Percentiles rank a stretch among this genome's conserved stretches.
Conservation (phyloP, 192 early-diverging fungal genomes). For the Haplosporangium gracile region DNA sequence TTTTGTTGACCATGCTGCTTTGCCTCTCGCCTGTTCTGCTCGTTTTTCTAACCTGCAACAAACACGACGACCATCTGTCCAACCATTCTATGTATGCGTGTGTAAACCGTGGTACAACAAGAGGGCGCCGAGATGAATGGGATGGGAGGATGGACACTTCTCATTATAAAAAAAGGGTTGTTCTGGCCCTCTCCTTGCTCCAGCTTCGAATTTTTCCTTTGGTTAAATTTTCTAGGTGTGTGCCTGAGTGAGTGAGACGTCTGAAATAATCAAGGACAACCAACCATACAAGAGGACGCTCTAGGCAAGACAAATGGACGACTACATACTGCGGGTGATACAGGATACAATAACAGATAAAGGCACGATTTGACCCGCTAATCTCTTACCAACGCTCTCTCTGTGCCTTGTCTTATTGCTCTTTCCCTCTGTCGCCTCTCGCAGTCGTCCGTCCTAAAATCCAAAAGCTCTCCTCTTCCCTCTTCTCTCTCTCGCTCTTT, state of each 20-base stretch:
- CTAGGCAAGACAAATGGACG: not conserved
- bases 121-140: not conserved
- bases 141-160: not conserved
- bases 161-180: not conserved
- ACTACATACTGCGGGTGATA: not conserved
- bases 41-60: not conserved
- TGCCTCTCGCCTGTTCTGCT: no score
- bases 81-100: not conserved
- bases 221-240: not conserved
- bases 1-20: slow-evolving; percentile 5
- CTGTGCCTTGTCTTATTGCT: not conserved
- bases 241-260: not conserved
- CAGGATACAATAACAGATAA: not conserved
- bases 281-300: not conserved
- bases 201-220: not conserved
- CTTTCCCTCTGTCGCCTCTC: not conserved
- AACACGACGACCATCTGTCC: not conserved
- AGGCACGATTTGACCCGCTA: not conserved
- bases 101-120: not conserved
- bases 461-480: not conserved
- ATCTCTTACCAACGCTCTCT: not conserved
- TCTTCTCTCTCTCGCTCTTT: not conserved
- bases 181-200: not conserved
- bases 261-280: not conserved
- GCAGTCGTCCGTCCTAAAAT: no score